phyloP scores from a whole-genome alignment of 164 flowering plant genomes.

The Vitis cinerea region DNA sequence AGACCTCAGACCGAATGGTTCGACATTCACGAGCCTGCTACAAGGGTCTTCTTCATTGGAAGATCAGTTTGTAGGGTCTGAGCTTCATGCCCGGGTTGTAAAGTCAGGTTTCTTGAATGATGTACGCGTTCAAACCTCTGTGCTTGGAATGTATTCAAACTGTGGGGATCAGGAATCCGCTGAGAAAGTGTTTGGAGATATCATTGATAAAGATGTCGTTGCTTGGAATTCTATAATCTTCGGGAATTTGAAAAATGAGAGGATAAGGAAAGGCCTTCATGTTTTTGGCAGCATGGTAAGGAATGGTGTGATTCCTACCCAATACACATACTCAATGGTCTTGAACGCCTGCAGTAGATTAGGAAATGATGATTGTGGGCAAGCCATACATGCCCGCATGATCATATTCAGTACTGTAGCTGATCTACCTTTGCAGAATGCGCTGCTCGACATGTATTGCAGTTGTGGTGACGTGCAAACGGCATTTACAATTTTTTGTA shows the following conservation, averaged over 20 bases:
- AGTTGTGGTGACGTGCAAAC: constrained; percentile 45
- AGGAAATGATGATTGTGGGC: constrained; percentile 40
- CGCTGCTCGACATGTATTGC: constrained; percentile 79
- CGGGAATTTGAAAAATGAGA: constrained; percentile 52
- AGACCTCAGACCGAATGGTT: constrained; percentile 45
- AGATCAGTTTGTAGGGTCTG: constrained; percentile 36
- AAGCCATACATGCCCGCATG: constrained; percentile 55
- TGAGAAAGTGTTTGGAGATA: constrained; percentile 32
- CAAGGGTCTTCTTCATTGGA: constrained; percentile 47
- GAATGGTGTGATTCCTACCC: constrained; percentile 44
- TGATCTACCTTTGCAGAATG: constrained; percentile 70
- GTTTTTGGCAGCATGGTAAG: constrained; percentile 47
- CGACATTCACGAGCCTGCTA: constrained; percentile 67
- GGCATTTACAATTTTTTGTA: constrained; percentile 51
- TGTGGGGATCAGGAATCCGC: constrained; percentile 61
- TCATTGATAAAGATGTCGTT: constrained; percentile 48
- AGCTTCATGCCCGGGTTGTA: constrained; percentile 50
- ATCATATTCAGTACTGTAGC: constrained; percentile 31
- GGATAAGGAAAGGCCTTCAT: constrained; percentile 39
- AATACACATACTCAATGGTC: constrained; percentile 67
- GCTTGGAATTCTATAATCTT: constrained; percentile 75
- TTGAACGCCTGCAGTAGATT: constrained; percentile 58
- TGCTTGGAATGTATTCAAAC: constrained; percentile 70
- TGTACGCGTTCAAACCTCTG: constrained; percentile 59
- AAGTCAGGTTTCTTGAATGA: constrained; percentile 53